Conservation (phyloP, 1,284 basidiomycete genomes). For the Microstroma glucosiphilum region DNA sequence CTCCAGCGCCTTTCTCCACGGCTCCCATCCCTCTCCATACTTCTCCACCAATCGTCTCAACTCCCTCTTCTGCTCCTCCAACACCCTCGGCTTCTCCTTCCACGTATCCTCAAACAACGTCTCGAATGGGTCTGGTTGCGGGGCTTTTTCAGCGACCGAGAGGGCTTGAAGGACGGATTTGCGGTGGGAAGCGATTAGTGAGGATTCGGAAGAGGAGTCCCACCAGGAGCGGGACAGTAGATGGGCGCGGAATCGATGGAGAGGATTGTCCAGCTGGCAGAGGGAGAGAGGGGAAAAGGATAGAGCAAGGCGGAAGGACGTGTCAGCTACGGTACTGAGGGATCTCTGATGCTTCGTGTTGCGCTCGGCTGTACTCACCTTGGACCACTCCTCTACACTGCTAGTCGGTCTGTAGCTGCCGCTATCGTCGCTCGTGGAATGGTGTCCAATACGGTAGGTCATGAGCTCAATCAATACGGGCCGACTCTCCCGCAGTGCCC, state of each 20-base stretch:
- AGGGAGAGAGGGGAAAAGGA: not conserved
- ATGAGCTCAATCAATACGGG: slow-evolving; percentile 75
- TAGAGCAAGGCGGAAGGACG: too few relatives aligned
- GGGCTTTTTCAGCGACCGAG: slow-evolving; percentile 67
- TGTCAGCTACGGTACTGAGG: too few relatives aligned
- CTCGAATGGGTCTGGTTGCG: slow-evolving; percentile 61
- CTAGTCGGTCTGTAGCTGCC: slow-evolving; percentile 64
- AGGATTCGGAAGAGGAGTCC: slow-evolving; percentile 68
- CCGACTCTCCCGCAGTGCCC: slow-evolving; percentile 67
- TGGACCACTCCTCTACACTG: slow-evolving; percentile 14
- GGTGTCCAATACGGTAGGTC: slow-evolving; percentile 67
- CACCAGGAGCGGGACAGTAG: slow-evolving; percentile 74
- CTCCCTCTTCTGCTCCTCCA: slow-evolving; percentile 75
- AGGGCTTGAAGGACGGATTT: slow-evolving; percentile 71
- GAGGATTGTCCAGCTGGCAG: slow-evolving; percentile 65
- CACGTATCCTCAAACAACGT: slow-evolving; percentile 85
- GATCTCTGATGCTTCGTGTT: too few relatives aligned
- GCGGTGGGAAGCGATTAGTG: slow-evolving; percentile 65
- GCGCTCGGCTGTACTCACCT: not conserved
- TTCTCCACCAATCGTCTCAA: slow-evolving; percentile 68
- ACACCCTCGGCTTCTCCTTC: slow-evolving; percentile 54
- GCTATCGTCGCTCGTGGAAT: slow-evolving; percentile 89
- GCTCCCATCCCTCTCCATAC: slow-evolving; percentile 71
- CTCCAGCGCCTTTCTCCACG: slow-evolving; percentile 70
- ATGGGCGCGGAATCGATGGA: slow-evolving; percentile 74